Conservation (phyloP, 176 grass and related monocot species). For the barley (Hordeum vulgare) region MorexV3_pseudomolecules_assembly NC_058523.1:60749775-60750274, state of each 20-base stretch:
- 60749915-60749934: not conserved
- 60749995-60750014: no score
- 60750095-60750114: not conserved
- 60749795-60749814: conserved; percentile 26
- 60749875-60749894: not conserved
- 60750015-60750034: no score
- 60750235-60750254: conserved; percentile 89
- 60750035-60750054: no score
- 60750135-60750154: not conserved
- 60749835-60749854: conserved; percentile 36
- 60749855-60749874: conserved; percentile 45
- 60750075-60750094: no score
- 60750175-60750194: conserved; percentile 20
- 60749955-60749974: no score
- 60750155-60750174: conserved; percentile 17
- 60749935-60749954: no score
- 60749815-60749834: conserved; percentile 27
- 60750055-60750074: no score
- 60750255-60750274: conserved; percentile 74
- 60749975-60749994: no score
- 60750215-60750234: conserved; percentile 76
- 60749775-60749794: not conserved
- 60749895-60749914: not conserved
- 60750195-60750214: conserved; percentile 43
- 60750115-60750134: conserved; percentile 12